Evolutionary conservation across 139 green algal genomes (phyloP).

Genomic region (Chlamydomonas sp.): DNA sequence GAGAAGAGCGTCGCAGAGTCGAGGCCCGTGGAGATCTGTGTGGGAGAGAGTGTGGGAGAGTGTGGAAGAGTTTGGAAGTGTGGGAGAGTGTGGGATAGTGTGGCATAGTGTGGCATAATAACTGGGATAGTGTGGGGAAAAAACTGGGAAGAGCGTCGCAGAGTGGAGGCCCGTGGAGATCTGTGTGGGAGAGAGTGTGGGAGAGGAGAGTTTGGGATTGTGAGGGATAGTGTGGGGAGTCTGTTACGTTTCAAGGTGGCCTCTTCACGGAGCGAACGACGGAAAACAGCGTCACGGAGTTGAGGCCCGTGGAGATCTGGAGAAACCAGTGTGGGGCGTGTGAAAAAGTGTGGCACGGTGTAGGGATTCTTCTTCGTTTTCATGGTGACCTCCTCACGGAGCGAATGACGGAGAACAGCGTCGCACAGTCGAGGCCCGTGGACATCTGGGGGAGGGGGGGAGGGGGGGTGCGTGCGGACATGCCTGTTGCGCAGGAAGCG

Average conservation of each 20-base stretch:
- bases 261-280: slow-evolving; percentile 41
- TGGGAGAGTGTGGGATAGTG: not conserved
- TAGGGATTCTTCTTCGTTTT: not conserved
- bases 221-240: not conserved
- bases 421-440: slow-evolving; percentile 54
- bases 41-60: slow-evolving; percentile 9
- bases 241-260: too few species aligned
- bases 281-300: slow-evolving; percentile 62
- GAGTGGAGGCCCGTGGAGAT: slow-evolving; percentile 48
- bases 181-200: slow-evolving; percentile 27
- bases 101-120: not conserved
- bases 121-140: too few species aligned
- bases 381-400: slow-evolving; percentile 35
- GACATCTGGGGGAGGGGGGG: slow-evolving; percentile 37
- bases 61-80: not conserved
- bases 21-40: slow-evolving; percentile 50
- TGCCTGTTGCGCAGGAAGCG: too few species aligned
- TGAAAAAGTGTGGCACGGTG: not conserved
- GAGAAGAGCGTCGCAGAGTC: slow-evolving; percentile 64
- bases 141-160: slow-evolving; percentile 65
- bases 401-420: slow-evolving; percentile 57
- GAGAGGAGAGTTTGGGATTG: not conserved
- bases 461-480: not conserved
- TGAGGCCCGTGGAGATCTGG: slow-evolving; percentile 51
- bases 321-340: too few species aligned